These are phyloP conservation scores for Xylaria sp. DNA, from an alignment of 2,329 filamentous ascomycete species.

Conservation along the genomic window DNA sequence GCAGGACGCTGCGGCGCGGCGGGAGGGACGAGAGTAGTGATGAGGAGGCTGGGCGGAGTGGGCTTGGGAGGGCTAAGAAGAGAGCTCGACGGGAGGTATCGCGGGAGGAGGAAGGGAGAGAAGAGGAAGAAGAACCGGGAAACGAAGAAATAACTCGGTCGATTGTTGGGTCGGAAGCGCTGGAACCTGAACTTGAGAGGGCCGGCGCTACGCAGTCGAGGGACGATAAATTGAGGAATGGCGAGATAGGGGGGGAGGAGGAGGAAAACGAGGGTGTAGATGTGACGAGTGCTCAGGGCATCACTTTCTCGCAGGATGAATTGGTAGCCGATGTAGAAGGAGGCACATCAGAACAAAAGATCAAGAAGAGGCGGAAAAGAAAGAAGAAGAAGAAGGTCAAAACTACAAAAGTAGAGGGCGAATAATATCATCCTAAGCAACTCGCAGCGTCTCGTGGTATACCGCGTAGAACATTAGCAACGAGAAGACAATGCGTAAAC, in stretches of 20 bases:
- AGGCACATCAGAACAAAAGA: slow-evolving; percentile 29
- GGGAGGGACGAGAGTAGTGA: slow-evolving; percentile 43
- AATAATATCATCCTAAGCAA: slow-evolving; percentile 1
- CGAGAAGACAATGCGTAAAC: not conserved
- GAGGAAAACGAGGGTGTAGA: not conserved
- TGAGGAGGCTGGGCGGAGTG: slow-evolving; percentile 48
- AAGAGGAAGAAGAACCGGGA: slow-evolving; percentile 9
- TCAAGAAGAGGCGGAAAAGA: slow-evolving; percentile 47
- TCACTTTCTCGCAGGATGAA: not conserved
- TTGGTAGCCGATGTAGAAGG: not conserved
- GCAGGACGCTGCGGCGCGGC: slow-evolving; percentile 26
- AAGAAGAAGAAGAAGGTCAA: slow-evolving; percentile 43
- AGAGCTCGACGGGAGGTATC: slow-evolving; percentile 28
- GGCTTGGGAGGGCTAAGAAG: slow-evolving; percentile 48
- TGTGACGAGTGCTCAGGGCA: not conserved
- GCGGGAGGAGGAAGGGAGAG: slow-evolving; percentile 21
- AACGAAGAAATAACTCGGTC: not conserved
- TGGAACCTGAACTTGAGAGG: not conserved
- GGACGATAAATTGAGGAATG: not conserved
- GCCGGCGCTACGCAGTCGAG: not conserved
- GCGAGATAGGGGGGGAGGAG: not conserved
- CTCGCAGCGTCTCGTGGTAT: not conserved
- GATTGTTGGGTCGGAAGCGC: not conserved
- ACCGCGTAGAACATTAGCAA: not conserved
- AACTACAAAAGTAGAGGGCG: slow-evolving; percentile 10